phyloP scores from a whole-genome alignment of 1,139 yeast genomes.

The Hanseniaspora uvarum region DNA sequence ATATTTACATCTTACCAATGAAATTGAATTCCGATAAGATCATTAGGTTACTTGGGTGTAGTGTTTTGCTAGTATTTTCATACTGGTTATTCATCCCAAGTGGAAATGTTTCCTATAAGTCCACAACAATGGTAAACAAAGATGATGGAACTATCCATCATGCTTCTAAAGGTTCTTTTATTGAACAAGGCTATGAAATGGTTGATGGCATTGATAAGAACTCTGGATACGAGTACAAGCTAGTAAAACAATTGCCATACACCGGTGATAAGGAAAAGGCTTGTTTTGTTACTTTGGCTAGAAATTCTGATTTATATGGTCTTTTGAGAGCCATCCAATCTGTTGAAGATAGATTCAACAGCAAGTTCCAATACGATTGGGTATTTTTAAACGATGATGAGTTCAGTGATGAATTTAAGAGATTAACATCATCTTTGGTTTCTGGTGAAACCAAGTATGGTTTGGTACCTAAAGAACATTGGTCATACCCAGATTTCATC shows the following conservation, averaged over 20 bases:
- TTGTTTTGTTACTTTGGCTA: slow-evolving; percentile 61
- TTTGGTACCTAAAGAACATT: slow-evolving; percentile 40
- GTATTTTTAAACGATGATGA: slow-evolving; percentile 58
- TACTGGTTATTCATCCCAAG: slow-evolving; percentile 16
- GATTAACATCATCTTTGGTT: slow-evolving; percentile 30
- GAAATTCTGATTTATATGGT: slow-evolving; percentile 55
- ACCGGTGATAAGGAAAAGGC: slow-evolving; percentile 42
- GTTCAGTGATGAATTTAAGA: slow-evolving; percentile 39
- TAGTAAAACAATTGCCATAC: slow-evolving; percentile 22
- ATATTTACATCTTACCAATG: neutral
- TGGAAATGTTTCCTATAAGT: neutral
- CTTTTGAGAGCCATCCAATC: slow-evolving; percentile 51
- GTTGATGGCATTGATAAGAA: slow-evolving; percentile 7
- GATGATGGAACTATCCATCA: slow-evolving; percentile 8
- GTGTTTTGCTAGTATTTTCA: slow-evolving; percentile 13
- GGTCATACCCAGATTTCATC: slow-evolving; percentile 50
- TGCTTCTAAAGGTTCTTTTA: neutral
- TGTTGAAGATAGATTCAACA: slow-evolving; percentile 65
- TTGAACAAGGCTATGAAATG: slow-evolving; percentile 6
- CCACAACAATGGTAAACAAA: neutral
- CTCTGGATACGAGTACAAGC: slow-evolving; percentile 23
- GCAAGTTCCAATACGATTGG: slow-evolving; percentile 60
- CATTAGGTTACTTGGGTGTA: slow-evolving; percentile 13
- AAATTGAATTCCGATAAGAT: slow-evolving; percentile 14
- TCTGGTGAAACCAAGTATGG: slow-evolving; percentile 42